Base-by-base conservation (phyloP, 805 yeast species). In the Candida coleopterorum region DNA sequence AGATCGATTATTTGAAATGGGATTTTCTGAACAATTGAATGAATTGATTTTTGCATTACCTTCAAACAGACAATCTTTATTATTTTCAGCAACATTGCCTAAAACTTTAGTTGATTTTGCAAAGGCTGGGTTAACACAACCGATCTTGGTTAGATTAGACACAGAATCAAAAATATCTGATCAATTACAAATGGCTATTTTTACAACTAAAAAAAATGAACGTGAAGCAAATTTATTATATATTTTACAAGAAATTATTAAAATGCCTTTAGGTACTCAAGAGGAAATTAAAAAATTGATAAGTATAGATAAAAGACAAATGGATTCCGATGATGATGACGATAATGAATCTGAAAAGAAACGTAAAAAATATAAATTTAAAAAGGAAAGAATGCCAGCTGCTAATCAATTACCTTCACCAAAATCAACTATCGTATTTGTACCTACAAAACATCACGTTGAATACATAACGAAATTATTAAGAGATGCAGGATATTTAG, bases 391-490 rank as follows among this genome's bases (percentile, higher is more conserved):
- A 47, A 64, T 81, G 30, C 90, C 95, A 6, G 75, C 81, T 2
- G 95, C 95, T 0, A 83, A 80, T 49, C 89, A 80, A 40, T 62
- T 90, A 42, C 96, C 97, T 1, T 81, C 95, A 3, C 79, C 79
- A 41, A 68, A 76, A 43, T 86, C 97, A 4, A 93, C 98, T 1
- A 88, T 93, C 47, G 74, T 93, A 2, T 93, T 93, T 50, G 97
- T 87, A 6, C 98, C 97, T 32, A 93, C 99, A 0, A 84, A 88
- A 62, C 98, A 93, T 63, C 98, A 93, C 61, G 98, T 93, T 16
- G 99, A 93, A 62, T 94, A 87, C 55, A 71, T 93, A 34, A 70
- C 90, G 4, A 68, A 68, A 3, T 56, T 93, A 40, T 65, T 93
- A 40, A 77, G 74, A 49, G 78, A 77, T 21, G 79, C 85, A 25